Conservation (phyloP, 805 yeast genomes). For the Debaryomyces tyrocola region DNA sequence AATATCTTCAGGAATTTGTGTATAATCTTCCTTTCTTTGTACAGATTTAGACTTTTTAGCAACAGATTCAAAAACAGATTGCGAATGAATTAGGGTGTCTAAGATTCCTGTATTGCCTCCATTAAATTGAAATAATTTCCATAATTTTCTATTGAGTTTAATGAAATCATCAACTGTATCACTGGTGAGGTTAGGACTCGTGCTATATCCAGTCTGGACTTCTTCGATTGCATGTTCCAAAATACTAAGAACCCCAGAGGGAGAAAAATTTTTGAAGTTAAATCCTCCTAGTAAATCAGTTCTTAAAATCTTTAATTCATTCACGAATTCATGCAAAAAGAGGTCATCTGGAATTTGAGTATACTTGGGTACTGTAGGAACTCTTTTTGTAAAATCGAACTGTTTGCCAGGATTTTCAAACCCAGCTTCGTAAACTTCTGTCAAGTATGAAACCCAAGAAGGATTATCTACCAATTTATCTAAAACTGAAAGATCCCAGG, state of each 20-base stretch:
- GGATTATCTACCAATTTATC: constrained; percentile 8
- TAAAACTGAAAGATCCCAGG: constrained; percentile 7
- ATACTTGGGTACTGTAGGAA: neutral
- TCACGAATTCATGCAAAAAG: constrained; percentile 14
- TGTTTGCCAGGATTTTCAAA: neutral
- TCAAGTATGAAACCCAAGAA: constrained; percentile 3
- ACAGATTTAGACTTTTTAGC: constrained; percentile 20
- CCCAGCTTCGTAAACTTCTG: neutral
- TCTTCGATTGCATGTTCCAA: constrained; percentile 10
- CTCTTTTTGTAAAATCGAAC: neutral
- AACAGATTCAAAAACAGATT: constrained; percentile 44
- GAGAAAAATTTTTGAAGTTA: constrained; percentile 5
- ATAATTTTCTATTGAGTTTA: constrained; percentile 13
- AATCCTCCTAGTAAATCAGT: constrained; percentile 6
- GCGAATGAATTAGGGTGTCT: constrained; percentile 55
- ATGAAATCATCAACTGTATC: constrained; percentile 3
- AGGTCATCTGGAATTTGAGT: constrained; percentile 21
- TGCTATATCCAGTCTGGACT: constrained; percentile 1
- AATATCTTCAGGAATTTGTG: constrained; percentile 30
- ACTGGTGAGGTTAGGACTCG: constrained; percentile 1
- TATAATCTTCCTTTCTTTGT: constrained; percentile 12
- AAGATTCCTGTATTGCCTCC: constrained; percentile 59
- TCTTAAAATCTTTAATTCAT: constrained; percentile 13
- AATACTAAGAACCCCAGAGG: constrained; percentile 9
- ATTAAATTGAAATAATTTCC: constrained; percentile 41